Evolutionary conservation across 345 rosid genomes (phyloP), one percentile per base, ranked within the genome.

Genomic region (Citrus hindsii): DNA sequence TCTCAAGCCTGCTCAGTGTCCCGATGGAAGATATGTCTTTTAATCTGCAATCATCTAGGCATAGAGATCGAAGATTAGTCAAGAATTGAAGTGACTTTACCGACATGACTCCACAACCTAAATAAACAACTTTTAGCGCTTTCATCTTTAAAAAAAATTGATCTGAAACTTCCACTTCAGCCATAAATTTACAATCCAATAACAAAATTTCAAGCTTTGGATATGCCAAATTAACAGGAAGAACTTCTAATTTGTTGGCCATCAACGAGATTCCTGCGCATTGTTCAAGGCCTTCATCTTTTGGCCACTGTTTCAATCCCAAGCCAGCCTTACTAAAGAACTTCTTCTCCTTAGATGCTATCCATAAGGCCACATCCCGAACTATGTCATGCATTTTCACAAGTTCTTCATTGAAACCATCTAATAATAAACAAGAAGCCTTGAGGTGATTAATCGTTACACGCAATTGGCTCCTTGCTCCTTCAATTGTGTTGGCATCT

Each of bases 141-240:
- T 18, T 51, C 56, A 2, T 51, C 56, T 51, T 21, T 8, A 0
- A 22, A 51, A 51, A 51, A 51, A 51, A 51, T 58, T 55, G 59
- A 21, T 55, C 59, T 55, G 59, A 21, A 55, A 19, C 24, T 19
- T 18, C 9, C 7, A 19, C 9, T 1, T 0, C 9, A 19, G 0
- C 3, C 0, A 0, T 0, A 0, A 0, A 6, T 0, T 1, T 0
- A 55, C 24, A 0, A 5, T 19, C 9, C 59, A 55, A 55, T 55
- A 55, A 6, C 59, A 55, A 21, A 55, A 6, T 55, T 55, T 55
- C n/a, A 55, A 55, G 59, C 59, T 55, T 55, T 1, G 24, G 59
- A 21, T 1, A 55, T 55, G 9, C 24, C 59, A 55, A 19, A 55
- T 8, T 21, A 55, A 5, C 9, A 6, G 24, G 59, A 55, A 55